Percentiles rank a stretch among this genome's conserved stretches.
phyloP scores from a whole-genome alignment of 495 filamentous ascomycete species.

The Tetracladium setigerum region DNA sequence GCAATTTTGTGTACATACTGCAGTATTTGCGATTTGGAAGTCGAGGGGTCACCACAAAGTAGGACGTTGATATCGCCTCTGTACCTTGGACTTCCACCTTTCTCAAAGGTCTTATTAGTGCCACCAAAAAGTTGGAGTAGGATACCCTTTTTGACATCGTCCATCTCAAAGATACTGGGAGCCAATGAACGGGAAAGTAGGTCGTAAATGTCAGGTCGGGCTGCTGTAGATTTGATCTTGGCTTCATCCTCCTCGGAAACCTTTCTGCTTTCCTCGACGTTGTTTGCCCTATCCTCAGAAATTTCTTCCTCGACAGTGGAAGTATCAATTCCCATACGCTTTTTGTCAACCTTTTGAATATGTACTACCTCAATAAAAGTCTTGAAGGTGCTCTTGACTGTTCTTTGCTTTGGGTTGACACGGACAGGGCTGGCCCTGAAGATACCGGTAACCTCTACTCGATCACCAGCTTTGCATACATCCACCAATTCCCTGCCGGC shows the following conservation, averaged over 20 bases:
- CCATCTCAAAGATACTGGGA: slow-evolving; percentile 95
- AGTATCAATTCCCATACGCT: slow-evolving; percentile 82
- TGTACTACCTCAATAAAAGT: slow-evolving; percentile 95
- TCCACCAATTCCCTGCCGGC: slow-evolving; percentile 97
- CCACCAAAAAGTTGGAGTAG: slow-evolving; percentile 93
- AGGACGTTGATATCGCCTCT: slow-evolving; percentile 96
- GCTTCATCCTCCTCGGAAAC: slow-evolving; percentile 85
- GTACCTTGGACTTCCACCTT: slow-evolving; percentile 91
- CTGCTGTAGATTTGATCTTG: slow-evolving; percentile 76
- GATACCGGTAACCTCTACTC: slow-evolving; percentile 92
- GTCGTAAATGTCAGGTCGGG: slow-evolving; percentile 85
- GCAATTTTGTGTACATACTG: slow-evolving; percentile 96
- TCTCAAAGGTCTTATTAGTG: slow-evolving; percentile 97
- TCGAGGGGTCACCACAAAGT: slow-evolving; percentile 94
- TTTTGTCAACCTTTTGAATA: slow-evolving; percentile 93
- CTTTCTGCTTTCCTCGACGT: slow-evolving; percentile 74
- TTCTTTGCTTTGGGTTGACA: slow-evolving; percentile 88
- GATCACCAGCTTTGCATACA: slow-evolving; percentile 94
- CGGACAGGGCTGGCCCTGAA: slow-evolving; percentile 92
- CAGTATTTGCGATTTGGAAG: slow-evolving; percentile 88
- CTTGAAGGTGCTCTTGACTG: slow-evolving; percentile 92
- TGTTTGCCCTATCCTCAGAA: slow-evolving; percentile 62
- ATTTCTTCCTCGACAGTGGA: slow-evolving; percentile 85
- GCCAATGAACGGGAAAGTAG: slow-evolving; percentile 87
- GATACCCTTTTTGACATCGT: slow-evolving; percentile 98